Evolutionary conservation across 441 rosid species (phyloP).

Genomic region (Euphorbia corollata): DNA sequence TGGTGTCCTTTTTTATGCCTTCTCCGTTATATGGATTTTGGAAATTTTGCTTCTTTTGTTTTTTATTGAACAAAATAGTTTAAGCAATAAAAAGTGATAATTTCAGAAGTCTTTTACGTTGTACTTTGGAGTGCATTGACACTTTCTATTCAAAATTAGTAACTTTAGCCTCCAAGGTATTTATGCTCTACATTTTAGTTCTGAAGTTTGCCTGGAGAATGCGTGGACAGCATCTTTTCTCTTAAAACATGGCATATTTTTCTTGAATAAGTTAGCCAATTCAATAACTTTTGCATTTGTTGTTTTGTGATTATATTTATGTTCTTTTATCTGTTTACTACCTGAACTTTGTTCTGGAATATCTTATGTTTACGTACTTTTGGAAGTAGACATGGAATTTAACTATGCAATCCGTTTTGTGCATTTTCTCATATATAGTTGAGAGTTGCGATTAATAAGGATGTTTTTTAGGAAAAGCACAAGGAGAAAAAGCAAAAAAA

Average conservation of each 20-base stretch:
- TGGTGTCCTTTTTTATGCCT: too few relatives aligned
- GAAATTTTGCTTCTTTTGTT: too few relatives aligned
- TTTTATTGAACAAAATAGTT: too few relatives aligned
- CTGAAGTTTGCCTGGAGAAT: not conserved
- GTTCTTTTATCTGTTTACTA: too few relatives aligned
- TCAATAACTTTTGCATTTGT: not conserved
- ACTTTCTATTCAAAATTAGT: not conserved
- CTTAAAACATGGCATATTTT: not conserved
- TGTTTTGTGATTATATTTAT: not conserved
- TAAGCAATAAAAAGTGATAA: not conserved
- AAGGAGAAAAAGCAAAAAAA: constrained; percentile 53
- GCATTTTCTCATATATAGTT: too few relatives aligned
- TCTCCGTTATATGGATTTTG: too few relatives aligned
- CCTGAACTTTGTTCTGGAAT: too few relatives aligned
- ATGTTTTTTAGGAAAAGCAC: constrained; percentile 40
- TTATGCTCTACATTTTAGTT: not conserved
- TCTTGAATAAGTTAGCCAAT: not conserved
- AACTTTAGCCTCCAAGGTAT: not conserved
- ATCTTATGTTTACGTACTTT: too few relatives aligned
- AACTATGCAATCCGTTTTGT: too few relatives aligned
- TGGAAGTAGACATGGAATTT: too few relatives aligned
- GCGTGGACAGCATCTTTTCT: too few relatives aligned
- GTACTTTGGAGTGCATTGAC: not conserved
- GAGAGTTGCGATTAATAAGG: too few relatives aligned
- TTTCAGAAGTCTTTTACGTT: not conserved